phyloP scores from a whole-genome alignment of 2,329 filamentous ascomycete genomes.

The Clonostachys rosea region DNA sequence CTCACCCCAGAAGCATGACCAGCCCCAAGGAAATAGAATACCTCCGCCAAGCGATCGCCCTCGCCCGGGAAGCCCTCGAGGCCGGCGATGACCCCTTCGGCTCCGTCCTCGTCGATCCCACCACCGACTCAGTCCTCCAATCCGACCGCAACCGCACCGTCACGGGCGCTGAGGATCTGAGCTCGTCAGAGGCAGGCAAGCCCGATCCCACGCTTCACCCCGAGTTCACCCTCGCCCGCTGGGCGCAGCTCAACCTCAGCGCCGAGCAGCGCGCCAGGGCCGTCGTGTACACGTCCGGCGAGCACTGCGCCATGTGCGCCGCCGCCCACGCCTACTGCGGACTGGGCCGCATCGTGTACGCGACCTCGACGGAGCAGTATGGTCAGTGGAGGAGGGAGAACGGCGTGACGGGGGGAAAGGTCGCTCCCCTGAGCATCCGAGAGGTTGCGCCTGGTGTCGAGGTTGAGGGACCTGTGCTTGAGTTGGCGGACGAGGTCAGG shows the following conservation, averaged over 20 bases:
- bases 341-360: conserved; percentile 25
- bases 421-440: conserved; percentile 17
- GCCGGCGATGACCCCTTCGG: conserved; percentile 29
- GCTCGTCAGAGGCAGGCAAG: conserved; percentile 7
- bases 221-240: conserved; percentile 26
- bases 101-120: conserved; percentile 22
- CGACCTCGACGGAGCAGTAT: conserved; percentile 19
- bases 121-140: conserved; percentile 15
- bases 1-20: neutral
- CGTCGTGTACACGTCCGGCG: conserved; percentile 27
- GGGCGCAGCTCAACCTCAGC: conserved; percentile 25
- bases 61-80: conserved; percentile 26
- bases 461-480: conserved; percentile 20
- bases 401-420: conserved; percentile 7
- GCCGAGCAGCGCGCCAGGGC: conserved; percentile 30
- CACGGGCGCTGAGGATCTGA: conserved; percentile 12
- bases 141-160: conserved; percentile 25
- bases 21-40: neutral
- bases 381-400: conserved; percentile 18
- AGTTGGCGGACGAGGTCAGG: conserved; percentile 18
- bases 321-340: conserved; percentile 25
- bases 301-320: conserved; percentile 30
- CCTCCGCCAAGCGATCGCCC: conserved; percentile 10
- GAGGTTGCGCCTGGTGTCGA: conserved; percentile 18
- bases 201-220: conserved; percentile 25